A percentile compares a stretch with the other conserved stretches of the same genome.
phyloP scores from a whole-genome alignment of 768 basidiomycete species.

The Russula sp. region DNA sequence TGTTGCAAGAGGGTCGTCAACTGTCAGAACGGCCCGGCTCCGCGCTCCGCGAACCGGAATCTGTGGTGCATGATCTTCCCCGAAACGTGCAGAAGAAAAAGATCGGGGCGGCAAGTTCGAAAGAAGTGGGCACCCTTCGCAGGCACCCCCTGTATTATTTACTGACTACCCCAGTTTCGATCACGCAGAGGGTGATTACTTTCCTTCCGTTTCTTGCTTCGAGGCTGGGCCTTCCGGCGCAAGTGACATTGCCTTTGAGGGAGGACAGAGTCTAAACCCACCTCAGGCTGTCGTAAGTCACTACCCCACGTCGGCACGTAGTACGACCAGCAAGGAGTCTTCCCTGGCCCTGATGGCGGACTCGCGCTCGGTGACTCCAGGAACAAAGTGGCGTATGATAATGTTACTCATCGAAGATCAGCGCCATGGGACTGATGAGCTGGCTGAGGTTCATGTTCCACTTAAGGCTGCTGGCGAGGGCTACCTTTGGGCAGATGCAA shows the following conservation, averaged over 20 bases:
- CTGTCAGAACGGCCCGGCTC: not conserved
- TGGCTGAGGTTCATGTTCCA: slow-evolving; percentile 66
- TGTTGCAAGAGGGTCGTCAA: not conserved
- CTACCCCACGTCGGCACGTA: not conserved
- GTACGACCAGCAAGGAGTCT: slow-evolving; percentile 6
- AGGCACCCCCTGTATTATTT: not conserved
- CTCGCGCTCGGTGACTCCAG: slow-evolving; percentile 3
- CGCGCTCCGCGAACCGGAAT: not conserved
- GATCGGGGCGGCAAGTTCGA: not conserved
- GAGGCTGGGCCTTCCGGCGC: not conserved
- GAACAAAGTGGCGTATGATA: slow-evolving; percentile 46
- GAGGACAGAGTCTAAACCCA: slow-evolving; percentile 13
- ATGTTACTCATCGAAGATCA: slow-evolving; percentile 66
- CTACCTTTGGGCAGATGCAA: slow-evolving; percentile 70
- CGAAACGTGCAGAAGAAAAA: not conserved
- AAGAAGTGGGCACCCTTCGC: not conserved
- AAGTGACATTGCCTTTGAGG: not conserved
- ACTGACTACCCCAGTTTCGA: not conserved
- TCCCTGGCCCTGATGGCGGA: not conserved
- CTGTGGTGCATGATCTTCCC: not conserved
- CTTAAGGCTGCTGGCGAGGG: slow-evolving; percentile 48
- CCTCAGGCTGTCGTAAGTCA: not conserved
- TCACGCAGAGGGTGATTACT: slow-evolving; percentile 1
- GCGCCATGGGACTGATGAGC: slow-evolving; percentile 52
- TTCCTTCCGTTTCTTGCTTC: slow-evolving; percentile 9